These are phyloP conservation scores for Zostera marina DNA, from an alignment of 116 monocot species.

Conservation along the genomic window DNA sequence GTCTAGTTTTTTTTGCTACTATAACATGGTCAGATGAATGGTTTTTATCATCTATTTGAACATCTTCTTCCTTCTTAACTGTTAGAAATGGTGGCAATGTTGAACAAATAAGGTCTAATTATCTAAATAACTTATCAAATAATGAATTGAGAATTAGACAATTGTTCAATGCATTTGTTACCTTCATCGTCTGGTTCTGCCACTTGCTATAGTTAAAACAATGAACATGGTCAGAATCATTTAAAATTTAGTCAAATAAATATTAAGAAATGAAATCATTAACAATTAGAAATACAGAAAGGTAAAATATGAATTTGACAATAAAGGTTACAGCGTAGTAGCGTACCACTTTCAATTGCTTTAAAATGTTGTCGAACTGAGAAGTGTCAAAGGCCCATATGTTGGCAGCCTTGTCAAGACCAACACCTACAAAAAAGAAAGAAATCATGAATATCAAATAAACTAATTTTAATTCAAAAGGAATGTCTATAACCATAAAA, in stretches of 20 bases:
- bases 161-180: conserved; percentile 11
- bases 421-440: conserved; percentile 41
- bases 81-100: conserved; percentile 9
- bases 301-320: background rate
- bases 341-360: conserved; percentile 84
- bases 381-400: conserved; percentile 88
- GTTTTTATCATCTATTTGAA: conserved; percentile 9
- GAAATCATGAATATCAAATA: background rate
- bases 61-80: conserved; percentile 14
- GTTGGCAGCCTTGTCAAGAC: conserved; percentile 55
- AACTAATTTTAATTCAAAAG: background rate
- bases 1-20: conserved; percentile 53
- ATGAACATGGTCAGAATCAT: background rate
- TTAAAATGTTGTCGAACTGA: conserved; percentile 94
- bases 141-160: background rate
- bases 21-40: conserved; percentile 13
- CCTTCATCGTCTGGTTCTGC: conserved; percentile 44
- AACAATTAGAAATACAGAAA: background rate
- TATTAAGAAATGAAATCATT: too few species aligned
- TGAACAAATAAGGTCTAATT: background rate
- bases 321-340: conserved; percentile 5
- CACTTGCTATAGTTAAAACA: conserved; percentile 32
- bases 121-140: conserved; percentile 3
- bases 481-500: background rate
- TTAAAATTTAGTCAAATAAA: background rate